Conservation (phyloP, 1,284 basidiomycete species). For the Marasmius oreades region DNA sequence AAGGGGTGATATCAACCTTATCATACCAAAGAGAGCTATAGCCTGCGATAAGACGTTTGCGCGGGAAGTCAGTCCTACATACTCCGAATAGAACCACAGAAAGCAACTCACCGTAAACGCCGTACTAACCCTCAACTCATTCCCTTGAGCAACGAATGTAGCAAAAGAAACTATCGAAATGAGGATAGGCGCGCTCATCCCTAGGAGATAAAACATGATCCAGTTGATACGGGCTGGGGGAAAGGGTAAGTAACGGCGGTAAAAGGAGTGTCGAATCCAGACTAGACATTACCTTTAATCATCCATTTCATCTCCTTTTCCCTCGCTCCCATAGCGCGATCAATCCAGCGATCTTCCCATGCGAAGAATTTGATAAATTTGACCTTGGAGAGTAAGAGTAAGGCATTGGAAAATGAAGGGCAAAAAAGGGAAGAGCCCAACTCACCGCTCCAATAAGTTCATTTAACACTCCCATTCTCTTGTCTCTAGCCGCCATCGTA, state of each 20-base stretch:
- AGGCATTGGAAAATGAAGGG: not conserved
- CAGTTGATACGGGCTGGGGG: constrained; percentile 58
- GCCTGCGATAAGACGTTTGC: too few relatives aligned
- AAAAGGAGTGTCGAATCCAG: not conserved
- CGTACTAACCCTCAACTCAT: constrained; percentile 59
- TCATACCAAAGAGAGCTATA: constrained; percentile 70
- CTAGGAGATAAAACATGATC: constrained; percentile 60
- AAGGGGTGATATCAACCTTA: constrained; percentile 41
- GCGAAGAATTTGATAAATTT: constrained; percentile 89
- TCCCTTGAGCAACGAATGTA: constrained; percentile 57
- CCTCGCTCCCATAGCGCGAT: constrained; percentile 53
- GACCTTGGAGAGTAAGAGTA: constrained; percentile 33
- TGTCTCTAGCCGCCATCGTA: constrained; percentile 72
- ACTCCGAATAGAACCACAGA: constrained; percentile 7
- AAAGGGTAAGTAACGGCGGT: constrained; percentile 4
- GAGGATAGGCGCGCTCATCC: constrained; percentile 63
- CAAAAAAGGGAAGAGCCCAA: constrained; percentile 9
- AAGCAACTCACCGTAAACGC: constrained; percentile 62
- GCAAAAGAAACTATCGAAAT: constrained; percentile 70
- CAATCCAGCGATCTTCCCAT: constrained; percentile 77
- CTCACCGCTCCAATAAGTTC: constrained; percentile 76
- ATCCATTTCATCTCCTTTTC: constrained; percentile 68
- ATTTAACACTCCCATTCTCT: constrained; percentile 81
- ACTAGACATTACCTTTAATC: constrained; percentile 47
- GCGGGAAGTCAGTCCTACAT: constrained; percentile 4